Evolutionary conservation across 306 rosid species (phyloP).

Genomic region (Lathyrus aphaca): DNA sequence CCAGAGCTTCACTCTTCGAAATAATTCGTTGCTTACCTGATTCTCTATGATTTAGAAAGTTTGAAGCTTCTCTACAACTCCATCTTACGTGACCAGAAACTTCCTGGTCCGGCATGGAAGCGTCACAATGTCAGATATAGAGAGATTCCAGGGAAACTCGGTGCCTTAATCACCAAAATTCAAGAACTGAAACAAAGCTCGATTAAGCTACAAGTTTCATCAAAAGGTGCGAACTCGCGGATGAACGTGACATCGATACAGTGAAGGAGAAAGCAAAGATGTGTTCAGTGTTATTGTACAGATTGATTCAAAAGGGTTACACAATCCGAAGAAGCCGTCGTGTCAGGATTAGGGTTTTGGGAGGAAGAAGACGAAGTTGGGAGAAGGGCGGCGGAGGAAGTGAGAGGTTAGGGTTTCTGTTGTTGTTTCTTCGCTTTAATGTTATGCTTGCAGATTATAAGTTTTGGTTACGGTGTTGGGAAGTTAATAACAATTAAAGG

Average conservation of each 20-base stretch:
- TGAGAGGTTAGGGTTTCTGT: too few species aligned
- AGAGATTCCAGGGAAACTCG: conserved; percentile 86
- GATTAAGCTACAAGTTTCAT: conserved; percentile 71
- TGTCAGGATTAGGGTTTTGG: too few species aligned
- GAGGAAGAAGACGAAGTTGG: too few species aligned
- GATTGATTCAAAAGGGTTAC: conserved; percentile 91
- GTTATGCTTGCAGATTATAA: too few species aligned
- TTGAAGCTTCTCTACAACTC: conserved; percentile 85
- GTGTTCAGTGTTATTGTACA: conserved; percentile 72
- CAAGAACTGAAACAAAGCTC: conserved; percentile 72
- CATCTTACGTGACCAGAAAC: conserved; percentile 77
- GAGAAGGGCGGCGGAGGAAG: too few species aligned
- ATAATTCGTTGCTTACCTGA: conserved; percentile 82
- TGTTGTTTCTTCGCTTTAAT: too few species aligned
- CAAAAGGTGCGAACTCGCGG: conserved; percentile 76
- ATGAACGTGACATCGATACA: conserved; percentile 71
- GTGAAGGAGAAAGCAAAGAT: conserved; percentile 78
- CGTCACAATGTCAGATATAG: conserved; percentile 75
- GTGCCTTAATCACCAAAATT: conserved; percentile 60
- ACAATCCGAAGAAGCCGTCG: conserved; percentile 73
- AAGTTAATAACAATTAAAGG: too few species aligned
- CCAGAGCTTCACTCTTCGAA: conserved; percentile 80
- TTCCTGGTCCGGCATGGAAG: conserved; percentile 92
- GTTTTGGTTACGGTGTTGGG: too few species aligned
- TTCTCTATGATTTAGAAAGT: conserved; percentile 81